phyloP scores from a whole-genome alignment of 768 basidiomycete species.

The Pleurotus tuoliensis region DNA sequence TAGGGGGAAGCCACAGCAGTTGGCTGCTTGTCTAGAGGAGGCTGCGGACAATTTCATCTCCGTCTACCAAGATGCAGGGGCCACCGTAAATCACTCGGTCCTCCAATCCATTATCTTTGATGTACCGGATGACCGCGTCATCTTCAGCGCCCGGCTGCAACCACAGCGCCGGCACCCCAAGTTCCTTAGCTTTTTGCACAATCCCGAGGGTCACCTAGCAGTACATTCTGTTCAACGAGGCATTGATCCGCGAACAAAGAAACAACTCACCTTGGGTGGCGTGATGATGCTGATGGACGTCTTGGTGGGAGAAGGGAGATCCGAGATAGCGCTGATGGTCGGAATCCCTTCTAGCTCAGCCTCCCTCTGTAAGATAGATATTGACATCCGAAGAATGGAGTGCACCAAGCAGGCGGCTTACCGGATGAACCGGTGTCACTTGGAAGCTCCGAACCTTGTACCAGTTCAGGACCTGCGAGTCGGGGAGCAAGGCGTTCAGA shows the following conservation, averaged over 20 bases:
- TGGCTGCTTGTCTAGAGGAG: slow-evolving; percentile 15
- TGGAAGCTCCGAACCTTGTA: slow-evolving; percentile 55
- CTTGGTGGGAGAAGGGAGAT: slow-evolving; percentile 54
- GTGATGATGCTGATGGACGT: slow-evolving; percentile 82
- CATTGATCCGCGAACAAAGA: neutral
- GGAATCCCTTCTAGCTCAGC: slow-evolving; percentile 61
- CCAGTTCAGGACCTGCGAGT: slow-evolving; percentile 67
- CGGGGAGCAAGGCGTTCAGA: neutral
- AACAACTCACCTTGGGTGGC: slow-evolving; percentile 53
- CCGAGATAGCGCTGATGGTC: slow-evolving; percentile 50
- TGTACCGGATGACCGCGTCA: slow-evolving; percentile 54
- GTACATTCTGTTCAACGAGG: neutral
- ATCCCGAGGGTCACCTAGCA: slow-evolving; percentile 65
- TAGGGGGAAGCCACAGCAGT: neutral
- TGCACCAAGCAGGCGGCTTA: slow-evolving; percentile 27
- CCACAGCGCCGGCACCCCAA: slow-evolving; percentile 78
- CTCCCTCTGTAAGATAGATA: slow-evolving; percentile 48
- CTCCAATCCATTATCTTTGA: slow-evolving; percentile 59
- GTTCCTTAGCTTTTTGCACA: slow-evolving; percentile 63
- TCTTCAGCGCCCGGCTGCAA: slow-evolving; percentile 88
- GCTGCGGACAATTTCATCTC: slow-evolving; percentile 52
- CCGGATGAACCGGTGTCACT: slow-evolving; percentile 75
- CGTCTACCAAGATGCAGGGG: slow-evolving; percentile 77
- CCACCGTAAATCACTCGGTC: slow-evolving; percentile 78
- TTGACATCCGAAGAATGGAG: slow-evolving; percentile 2